Evolutionary conservation across 306 rosid species (phyloP), one percentile per base, ranked within the genome.

Genomic region (Sindora glabra): DNA sequence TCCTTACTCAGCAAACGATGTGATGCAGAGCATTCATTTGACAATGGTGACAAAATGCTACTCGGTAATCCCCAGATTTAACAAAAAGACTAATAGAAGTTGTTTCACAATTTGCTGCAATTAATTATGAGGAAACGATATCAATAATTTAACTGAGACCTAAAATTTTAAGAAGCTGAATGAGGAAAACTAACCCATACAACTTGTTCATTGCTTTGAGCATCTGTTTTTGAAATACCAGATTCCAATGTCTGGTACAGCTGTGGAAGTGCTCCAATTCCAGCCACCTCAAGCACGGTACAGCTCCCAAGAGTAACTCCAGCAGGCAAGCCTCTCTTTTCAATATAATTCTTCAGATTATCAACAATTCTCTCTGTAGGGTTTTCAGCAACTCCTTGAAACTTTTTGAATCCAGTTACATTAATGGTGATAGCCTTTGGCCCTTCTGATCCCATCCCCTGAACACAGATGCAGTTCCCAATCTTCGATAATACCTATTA

Each of bases 361-460:
- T 38, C 70, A 10, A 86, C 90, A 29, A 90, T 78, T 1, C 39
- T 9, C 67, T 90, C 97, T 1, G 97, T 78, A 15, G 97, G 97
- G 70, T 90, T 90, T 29, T 80, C 83, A 8, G 82, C 50, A 30
- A 90, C 94, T 19, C 97, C 97, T 46, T 73, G 86, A 65, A 90
- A 90, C 74, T 72, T 90, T 65, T 80, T 90, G 74, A 86, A 90
- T 50, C 97, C 97, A 37, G 89, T 90, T 23, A 90, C 85, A 52
- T 86, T 82, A 70, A 90, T 68, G 18, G 82, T 83, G n/a, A 87
- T 64, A 5, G 46, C 59, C 74, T 73, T 81, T 73, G 85, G 83
- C 48, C 86, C 90, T 80, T 90, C 95, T 51, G 97, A 90, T 59
- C 95, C 94, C 95, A 86, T 90, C 73, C 76, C 77, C 53, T 73